Evolutionary conservation across 768 basidiomycete species (phyloP).

Genomic region (Suillus plorans): DNA sequence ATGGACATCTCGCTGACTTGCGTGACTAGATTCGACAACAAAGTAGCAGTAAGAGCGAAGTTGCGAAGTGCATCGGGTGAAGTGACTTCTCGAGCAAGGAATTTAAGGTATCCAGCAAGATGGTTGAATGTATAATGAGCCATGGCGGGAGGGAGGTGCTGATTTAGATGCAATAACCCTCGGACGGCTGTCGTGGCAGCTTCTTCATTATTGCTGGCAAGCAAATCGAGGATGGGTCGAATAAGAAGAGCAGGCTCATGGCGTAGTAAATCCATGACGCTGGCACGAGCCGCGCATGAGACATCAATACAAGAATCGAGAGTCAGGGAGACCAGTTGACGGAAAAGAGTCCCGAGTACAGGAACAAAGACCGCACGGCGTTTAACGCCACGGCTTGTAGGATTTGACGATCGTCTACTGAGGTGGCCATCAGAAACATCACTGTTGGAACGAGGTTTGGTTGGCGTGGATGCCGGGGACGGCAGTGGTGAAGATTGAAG

Average conservation of each 20-base stretch:
- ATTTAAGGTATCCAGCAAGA: constrained; percentile 66
- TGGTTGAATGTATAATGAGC: constrained; percentile 70
- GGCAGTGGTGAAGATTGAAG: constrained; percentile 32
- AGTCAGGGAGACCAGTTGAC: constrained; percentile 50
- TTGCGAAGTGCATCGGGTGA: constrained; percentile 44
- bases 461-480: constrained; percentile 35
- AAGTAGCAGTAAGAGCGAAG: constrained; percentile 55
- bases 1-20: constrained; percentile 74
- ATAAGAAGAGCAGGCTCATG: constrained; percentile 71
- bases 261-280: constrained; percentile 66
- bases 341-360: constrained; percentile 53
- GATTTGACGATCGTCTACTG: constrained; percentile 37
- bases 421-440: constrained; percentile 35
- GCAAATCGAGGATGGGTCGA: constrained; percentile 59
- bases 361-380: constrained; percentile 69
- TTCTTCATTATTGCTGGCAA: constrained; percentile 50
- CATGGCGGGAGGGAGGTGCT: constrained; percentile 59
- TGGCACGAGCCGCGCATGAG: constrained; percentile 54
- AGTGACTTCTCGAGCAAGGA: constrained; percentile 44
- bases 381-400: constrained; percentile 52
- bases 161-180: constrained; percentile 56
- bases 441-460: constrained; percentile 21
- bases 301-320: constrained; percentile 54
- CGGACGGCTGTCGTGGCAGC: constrained; percentile 53
- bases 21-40: constrained; percentile 55